phyloP scores from a whole-genome alignment of 208 protist genomes.

The Leishmania tarentolae region DNA sequence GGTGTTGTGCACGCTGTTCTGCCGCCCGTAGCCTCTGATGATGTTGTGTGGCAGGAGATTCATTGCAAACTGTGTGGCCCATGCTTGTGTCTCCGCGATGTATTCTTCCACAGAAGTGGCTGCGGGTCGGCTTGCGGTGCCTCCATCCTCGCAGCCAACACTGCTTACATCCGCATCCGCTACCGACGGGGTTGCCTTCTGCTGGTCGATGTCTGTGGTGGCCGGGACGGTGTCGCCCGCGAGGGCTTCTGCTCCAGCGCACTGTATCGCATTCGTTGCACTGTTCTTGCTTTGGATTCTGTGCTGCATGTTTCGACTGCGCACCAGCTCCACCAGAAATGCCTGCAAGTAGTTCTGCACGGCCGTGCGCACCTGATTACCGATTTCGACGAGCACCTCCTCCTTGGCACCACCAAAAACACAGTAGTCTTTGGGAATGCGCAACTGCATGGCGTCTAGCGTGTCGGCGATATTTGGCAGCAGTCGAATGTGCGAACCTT shows the following conservation, averaged over 20 bases:
- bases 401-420: constrained; percentile 41
- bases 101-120: not conserved
- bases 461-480: constrained; percentile 58
- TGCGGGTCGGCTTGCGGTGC: not conserved
- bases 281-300: not conserved
- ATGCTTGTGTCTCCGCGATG: constrained; percentile 7
- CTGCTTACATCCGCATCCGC: not conserved
- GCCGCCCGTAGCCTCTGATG: not conserved
- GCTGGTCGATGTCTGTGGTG: not conserved
- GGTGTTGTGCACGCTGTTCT: not conserved
- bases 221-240: not conserved
- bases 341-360: constrained; percentile 66
- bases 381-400: constrained; percentile 10
- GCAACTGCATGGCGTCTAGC: constrained; percentile 46
- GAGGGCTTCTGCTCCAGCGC: not conserved
- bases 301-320: constrained; percentile 2
- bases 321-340: not conserved
- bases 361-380: constrained; percentile 58
- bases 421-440: constrained; percentile 66
- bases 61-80: not conserved
- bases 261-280: not conserved
- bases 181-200: not conserved
- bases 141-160: not conserved
- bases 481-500: constrained; percentile 55
- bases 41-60: constrained; percentile 3